Evolutionary conservation across 768 basidiomycete genomes (phyloP).

Genomic region (Kwoniella europaea): DNA sequence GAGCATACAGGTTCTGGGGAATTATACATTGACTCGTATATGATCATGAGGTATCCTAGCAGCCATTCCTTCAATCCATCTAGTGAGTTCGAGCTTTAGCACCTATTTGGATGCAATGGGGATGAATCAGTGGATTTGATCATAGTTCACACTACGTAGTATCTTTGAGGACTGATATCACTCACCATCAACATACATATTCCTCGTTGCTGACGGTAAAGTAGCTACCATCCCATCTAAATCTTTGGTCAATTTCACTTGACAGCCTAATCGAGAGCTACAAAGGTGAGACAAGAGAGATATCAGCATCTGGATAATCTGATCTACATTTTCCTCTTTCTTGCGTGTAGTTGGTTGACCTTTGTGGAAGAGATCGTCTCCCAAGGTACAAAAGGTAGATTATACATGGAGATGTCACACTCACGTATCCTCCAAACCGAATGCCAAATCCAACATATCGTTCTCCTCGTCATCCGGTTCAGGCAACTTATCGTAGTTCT

Average conservation of each 20-base stretch:
- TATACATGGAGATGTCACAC: conserved; percentile 58
- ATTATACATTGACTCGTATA: too few species aligned
- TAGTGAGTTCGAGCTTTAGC: conserved; percentile 32
- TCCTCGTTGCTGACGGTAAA: conserved; percentile 87
- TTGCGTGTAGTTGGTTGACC: too few species aligned
- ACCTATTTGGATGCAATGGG: not conserved
- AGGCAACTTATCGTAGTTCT: conserved; percentile 81
- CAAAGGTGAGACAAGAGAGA: not conserved
- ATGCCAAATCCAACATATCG: conserved; percentile 87
- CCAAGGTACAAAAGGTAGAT: not conserved
- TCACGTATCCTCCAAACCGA: conserved; percentile 90
- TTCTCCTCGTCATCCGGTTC: conserved; percentile 98
- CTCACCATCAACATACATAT: conserved; percentile 95
- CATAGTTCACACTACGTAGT: too few species aligned
- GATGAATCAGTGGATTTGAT: not conserved
- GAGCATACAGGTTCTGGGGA: too few species aligned
- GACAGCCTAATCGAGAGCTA: conserved; percentile 64
- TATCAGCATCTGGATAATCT: not conserved
- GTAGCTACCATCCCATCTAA: conserved; percentile 84
- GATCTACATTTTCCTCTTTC: too few species aligned
- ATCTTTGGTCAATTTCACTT: conserved; percentile 72
- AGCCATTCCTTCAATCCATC: not conserved
- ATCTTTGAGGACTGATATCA: not conserved
- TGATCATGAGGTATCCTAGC: not conserved
- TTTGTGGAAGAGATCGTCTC: too few species aligned